A percentile compares a stretch with the other conserved stretches of the same genome.
Evolutionary conservation across 2,329 filamentous ascomycete species (phyloP).

Genomic region (Domatiomyces globalis): DNA sequence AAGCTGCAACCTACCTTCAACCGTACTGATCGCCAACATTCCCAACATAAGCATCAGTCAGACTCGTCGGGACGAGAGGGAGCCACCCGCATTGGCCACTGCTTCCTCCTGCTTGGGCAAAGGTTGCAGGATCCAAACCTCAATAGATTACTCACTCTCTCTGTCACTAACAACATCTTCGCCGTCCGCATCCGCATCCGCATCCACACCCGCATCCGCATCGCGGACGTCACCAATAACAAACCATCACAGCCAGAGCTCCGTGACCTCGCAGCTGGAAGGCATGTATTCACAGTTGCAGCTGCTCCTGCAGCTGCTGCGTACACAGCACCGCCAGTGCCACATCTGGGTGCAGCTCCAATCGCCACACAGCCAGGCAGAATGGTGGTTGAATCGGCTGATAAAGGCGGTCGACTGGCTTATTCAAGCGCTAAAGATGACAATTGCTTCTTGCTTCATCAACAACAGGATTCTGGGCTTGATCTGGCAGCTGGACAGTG

Average conservation of each 20-base stretch:
- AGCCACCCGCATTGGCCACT: not conserved
- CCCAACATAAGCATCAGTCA: not conserved
- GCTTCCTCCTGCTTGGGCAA: not conserved
- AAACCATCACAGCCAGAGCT: not conserved
- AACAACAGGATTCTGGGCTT: not conserved
- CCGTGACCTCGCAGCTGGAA: not conserved
- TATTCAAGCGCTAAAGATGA: not conserved
- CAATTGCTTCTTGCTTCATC: not conserved
- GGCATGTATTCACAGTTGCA: not conserved
- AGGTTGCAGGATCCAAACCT: not conserved
- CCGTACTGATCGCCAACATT: not conserved
- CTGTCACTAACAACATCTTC: no score
- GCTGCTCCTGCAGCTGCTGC: not conserved
- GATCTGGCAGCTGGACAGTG: not conserved
- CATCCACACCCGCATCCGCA: no score
- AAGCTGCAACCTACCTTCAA: not conserved
- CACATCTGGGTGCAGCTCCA: not conserved
- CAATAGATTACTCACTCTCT: not conserved
- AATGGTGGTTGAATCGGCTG: not conserved
- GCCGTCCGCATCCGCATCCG: no score
- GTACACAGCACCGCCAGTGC: not conserved
- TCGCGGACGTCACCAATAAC: no score
- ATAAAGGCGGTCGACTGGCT: not conserved
- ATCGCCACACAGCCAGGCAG: not conserved
- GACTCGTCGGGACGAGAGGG: not conserved